Evolutionary conservation across 495 filamentous ascomycete genomes (phyloP), one percentile per base, ranked within the genome.

Genomic region (Neurospora sp.): DNA sequence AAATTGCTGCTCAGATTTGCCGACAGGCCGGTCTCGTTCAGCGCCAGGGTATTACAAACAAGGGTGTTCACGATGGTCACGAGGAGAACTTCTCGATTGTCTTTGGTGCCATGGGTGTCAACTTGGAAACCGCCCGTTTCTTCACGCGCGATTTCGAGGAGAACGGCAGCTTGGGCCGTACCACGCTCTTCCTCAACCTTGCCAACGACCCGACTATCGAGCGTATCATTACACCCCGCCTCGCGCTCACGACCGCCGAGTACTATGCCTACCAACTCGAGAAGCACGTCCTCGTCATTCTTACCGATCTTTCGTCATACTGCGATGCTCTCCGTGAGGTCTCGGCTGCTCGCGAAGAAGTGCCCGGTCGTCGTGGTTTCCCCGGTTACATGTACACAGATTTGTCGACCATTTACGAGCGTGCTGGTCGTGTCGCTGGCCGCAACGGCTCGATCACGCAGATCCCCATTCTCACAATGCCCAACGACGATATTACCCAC

Each of bases 341-440:
- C 53, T 99, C 96, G 18, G 94, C 96, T 65, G 96, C 96, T 48
- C 89, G 96, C 83, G 96, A 99, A 88, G 96, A 99, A 92, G 96
- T 99, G 59, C 96, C 96, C 72, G 96, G 96, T 87, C 95, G 96
- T 83, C 94, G 96, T 88, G 96, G 96, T 87, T 99, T 97, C 86
- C 96, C 96, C 69, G 96, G 96, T 93, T 99, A 99, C 88, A 99
- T 99, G 96, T 99, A 99, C 87, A 99, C 96, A 72, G 96, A 99
- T 90, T 92, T 99, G 89, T 97, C 96, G 69, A 99, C 96, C 77
- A 96, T 99, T 78, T 99, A 99, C 85, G 96, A 99, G 83, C 94
- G 96, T 85, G 96, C 96, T 78, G 96, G 96, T 78, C 96, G 96
- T 90, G 96, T 99, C 39, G 88, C 96, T 80, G 96, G 96, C 74